Conservation (phyloP, 2,329 filamentous ascomycete genomes). For the Westerdykella sp. region DNA sequence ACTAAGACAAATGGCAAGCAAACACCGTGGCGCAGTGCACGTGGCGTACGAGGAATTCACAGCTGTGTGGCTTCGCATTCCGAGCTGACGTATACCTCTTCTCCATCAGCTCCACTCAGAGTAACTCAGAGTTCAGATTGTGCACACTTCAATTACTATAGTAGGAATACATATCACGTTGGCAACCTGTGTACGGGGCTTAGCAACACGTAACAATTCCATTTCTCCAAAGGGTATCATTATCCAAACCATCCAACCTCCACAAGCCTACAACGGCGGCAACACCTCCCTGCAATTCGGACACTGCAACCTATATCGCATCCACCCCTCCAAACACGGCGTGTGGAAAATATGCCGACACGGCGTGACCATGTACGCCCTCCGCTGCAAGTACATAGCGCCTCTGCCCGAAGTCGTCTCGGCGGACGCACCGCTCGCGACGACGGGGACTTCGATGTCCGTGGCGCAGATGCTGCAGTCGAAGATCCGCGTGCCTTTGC, state of each 20-base stretch:
- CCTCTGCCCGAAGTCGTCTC: conserved; percentile 41
- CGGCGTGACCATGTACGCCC: conserved; percentile 94
- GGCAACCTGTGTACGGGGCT: no score
- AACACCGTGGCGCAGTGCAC: no score
- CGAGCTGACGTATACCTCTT: no score
- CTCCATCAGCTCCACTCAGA: no score
- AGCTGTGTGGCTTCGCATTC: no score
- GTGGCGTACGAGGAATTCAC: no score
- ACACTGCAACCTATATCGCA: conserved; percentile 87
- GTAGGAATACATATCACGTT: no score
- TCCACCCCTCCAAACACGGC: conserved; percentile 88
- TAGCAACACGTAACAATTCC: not conserved
- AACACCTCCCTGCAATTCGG: conserved; percentile 89
- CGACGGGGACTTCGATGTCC: conserved; percentile 78
- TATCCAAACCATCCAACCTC: no score
- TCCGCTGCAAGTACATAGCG: conserved; percentile 66
- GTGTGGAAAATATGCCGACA: conserved; percentile 96
- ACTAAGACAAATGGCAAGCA: no score
- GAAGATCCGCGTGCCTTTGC: conserved; percentile 57
- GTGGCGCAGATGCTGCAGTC: conserved; percentile 97
- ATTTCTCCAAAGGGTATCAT: not conserved
- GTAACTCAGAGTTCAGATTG: no score
- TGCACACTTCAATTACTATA: no score
- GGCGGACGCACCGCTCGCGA: conserved; percentile 52
- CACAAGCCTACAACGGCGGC: conserved; percentile 61